A percentile compares a stretch with the other conserved stretches of the same genome.
Conservation (phyloP, 1,139 yeast species). For the Nakaseomyces uthaithaninus region DNA sequence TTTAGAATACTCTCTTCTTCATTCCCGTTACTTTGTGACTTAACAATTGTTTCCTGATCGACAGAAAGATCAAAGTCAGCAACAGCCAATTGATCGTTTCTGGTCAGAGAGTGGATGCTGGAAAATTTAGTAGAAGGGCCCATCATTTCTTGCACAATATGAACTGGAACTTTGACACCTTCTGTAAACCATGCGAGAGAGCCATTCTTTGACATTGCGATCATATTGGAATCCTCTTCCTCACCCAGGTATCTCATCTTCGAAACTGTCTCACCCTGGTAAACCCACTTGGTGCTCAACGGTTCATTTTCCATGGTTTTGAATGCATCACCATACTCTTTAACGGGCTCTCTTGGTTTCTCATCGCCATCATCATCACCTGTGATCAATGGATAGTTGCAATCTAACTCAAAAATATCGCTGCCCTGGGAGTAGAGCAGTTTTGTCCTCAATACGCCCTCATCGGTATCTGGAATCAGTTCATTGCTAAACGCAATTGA, state of each 20-base stretch:
- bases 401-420: conserved; percentile 28
- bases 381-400: conserved; percentile 22
- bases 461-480: conserved; percentile 23
- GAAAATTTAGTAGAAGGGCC: conserved; percentile 28
- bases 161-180: conserved; percentile 28
- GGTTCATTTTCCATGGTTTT: conserved; percentile 15
- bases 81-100: conserved; percentile 16
- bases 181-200: conserved; percentile 31
- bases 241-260: conserved; percentile 24
- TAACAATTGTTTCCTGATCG: conserved; percentile 26
- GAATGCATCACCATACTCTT: conserved; percentile 25
- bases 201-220: conserved; percentile 29
- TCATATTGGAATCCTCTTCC: conserved; percentile 19
- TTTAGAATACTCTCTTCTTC: conserved; percentile 27
- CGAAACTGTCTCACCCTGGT: conserved; percentile 27
- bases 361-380: conserved; percentile 8
- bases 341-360: conserved; percentile 12
- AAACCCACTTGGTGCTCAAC: conserved; percentile 25
- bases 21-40: conserved; percentile 25
- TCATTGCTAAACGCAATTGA: conserved; percentile 25
- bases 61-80: conserved; percentile 29
- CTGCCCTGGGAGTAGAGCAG: conserved; percentile 28
- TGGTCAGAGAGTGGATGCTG: conserved; percentile 24
- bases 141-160: conserved; percentile 28
- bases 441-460: conserved; percentile 23